Conservation (phyloP, 352 stramenopile genomes). For the Globisporangium camurandrum region DNA sequence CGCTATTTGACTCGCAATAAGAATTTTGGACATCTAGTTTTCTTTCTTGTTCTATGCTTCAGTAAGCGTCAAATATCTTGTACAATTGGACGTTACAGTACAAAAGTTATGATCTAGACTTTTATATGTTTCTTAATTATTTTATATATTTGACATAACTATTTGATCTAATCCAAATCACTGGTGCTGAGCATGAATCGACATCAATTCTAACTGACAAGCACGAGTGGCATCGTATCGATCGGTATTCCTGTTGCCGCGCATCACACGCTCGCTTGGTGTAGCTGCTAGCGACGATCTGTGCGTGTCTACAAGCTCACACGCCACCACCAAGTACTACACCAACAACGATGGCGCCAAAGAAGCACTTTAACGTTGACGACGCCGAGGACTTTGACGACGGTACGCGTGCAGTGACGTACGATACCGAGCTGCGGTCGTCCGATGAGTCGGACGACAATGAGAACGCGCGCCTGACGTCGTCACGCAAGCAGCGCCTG, state of each 20-base stretch:
- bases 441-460: conserved; percentile 14
- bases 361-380: conserved; percentile 72
- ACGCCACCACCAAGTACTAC: not conserved
- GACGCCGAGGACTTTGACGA: conserved; percentile 79
- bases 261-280: not conserved
- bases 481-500: conserved; percentile 53
- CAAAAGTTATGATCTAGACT: no score
- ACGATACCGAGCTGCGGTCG: conserved; percentile 15
- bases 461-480: conserved; percentile 30
- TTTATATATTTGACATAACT: no score
- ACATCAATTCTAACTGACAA: no score
- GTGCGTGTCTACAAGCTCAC: not conserved
- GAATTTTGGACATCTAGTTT: no score
- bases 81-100: no score
- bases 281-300: not conserved
- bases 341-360: conserved; percentile 25
- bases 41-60: no score
- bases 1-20: no score
- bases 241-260: not conserved
- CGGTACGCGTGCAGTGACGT: conserved; percentile 52
- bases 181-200: not conserved
- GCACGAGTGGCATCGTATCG: no score
- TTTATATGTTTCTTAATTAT: no score
- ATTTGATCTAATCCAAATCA: no score
- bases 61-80: no score